A percentile compares a stretch with the other conserved stretches of the same genome.
These are phyloP conservation scores for Cetraspora pellucida DNA, from an alignment of 192 early-diverging fungal genomes.

Conservation along the genomic window DNA sequence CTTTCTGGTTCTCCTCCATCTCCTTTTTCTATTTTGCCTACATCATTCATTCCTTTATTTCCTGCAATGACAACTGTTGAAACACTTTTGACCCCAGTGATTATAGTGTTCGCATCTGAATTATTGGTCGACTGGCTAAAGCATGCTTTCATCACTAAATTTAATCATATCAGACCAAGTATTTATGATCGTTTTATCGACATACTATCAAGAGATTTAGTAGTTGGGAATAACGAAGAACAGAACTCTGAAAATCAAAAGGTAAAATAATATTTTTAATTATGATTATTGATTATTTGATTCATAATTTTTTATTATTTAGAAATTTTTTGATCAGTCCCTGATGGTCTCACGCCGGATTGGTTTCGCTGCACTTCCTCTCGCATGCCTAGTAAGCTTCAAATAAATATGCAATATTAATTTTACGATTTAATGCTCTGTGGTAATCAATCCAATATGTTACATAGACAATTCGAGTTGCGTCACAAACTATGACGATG, in stretches of 20 bases:
- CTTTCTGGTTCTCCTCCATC: slow-evolving; percentile 69
- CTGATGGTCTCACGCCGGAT: slow-evolving; percentile 77
- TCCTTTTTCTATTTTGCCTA: slow-evolving; percentile 60
- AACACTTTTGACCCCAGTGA: slow-evolving; percentile 75
- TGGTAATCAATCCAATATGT: slow-evolving; percentile 28
- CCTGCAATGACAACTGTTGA: slow-evolving; percentile 66
- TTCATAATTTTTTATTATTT: slow-evolving; percentile 32
- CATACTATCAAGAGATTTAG: slow-evolving; percentile 86
- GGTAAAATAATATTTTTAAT: slow-evolving; percentile 5
- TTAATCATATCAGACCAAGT: slow-evolving; percentile 88
- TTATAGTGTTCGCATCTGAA: slow-evolving; percentile 88
- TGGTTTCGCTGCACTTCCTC: slow-evolving; percentile 78
- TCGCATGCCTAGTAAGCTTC: slow-evolving; percentile 72
- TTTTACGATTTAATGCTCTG: neutral
- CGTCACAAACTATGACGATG: slow-evolving; percentile 36
- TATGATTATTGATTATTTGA: neutral
- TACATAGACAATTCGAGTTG: slow-evolving; percentile 14
- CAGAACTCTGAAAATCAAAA: neutral
- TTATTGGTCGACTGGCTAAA: slow-evolving; percentile 96
- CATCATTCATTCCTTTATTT: slow-evolving; percentile 65
- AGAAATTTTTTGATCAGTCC: slow-evolving; percentile 69
- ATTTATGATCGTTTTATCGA: slow-evolving; percentile 88
- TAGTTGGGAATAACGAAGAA: slow-evolving; percentile 49
- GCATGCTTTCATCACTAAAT: slow-evolving; percentile 97
- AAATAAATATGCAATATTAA: slow-evolving; percentile 43